These are phyloP conservation scores for Lecanosticta acicola DNA, from an alignment of 2,329 filamentous ascomycete species.

Conservation along the genomic window DNA sequence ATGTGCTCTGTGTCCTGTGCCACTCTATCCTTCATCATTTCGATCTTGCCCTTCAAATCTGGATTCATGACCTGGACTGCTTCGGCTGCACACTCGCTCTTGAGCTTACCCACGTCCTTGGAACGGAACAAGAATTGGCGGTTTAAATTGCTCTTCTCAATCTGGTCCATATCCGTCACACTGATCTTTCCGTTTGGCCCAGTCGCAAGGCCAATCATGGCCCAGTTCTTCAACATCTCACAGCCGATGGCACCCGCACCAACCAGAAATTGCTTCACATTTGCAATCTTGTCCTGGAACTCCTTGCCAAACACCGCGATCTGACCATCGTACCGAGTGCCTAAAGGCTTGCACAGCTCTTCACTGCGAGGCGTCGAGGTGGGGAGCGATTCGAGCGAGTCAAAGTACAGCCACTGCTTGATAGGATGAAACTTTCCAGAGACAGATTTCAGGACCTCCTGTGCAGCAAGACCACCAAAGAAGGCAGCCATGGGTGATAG, in stretches of 20 bases:
- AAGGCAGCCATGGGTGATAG: slow-evolving; percentile 88
- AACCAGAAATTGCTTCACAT: slow-evolving; percentile 87
- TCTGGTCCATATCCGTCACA: slow-evolving; percentile 96
- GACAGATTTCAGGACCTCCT: slow-evolving; percentile 93
- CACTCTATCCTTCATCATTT: slow-evolving; percentile 80
- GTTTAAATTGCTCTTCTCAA: slow-evolving; percentile 98
- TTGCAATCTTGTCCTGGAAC: slow-evolving; percentile 88
- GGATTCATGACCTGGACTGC: slow-evolving; percentile 97
- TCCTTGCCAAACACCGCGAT: slow-evolving; percentile 93
- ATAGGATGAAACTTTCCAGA: slow-evolving; percentile 98
- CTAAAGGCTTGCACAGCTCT: slow-evolving; percentile 78
- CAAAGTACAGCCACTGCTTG: slow-evolving; percentile 93
- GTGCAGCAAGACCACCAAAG: slow-evolving; percentile 87
- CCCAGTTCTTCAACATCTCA: slow-evolving; percentile 99
- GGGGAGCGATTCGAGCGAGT: slow-evolving; percentile 93
- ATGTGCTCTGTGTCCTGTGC: slow-evolving; percentile 86
- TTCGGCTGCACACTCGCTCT: slow-evolving; percentile 87
- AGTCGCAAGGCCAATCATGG: slow-evolving; percentile 91
- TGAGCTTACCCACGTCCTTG: slow-evolving; percentile 89
- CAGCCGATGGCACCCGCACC: slow-evolving; percentile 96
- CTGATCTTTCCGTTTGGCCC: slow-evolving; percentile 84
- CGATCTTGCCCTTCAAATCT: slow-evolving; percentile 79
- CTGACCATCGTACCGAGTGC: slow-evolving; percentile 89
- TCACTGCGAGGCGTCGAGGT: slow-evolving; percentile 68
- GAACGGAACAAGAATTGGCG: slow-evolving; percentile 92